These are phyloP conservation scores for Diaporthe australafricana DNA, from an alignment of 2,329 filamentous ascomycete species.

Conservation along the genomic window DNA sequence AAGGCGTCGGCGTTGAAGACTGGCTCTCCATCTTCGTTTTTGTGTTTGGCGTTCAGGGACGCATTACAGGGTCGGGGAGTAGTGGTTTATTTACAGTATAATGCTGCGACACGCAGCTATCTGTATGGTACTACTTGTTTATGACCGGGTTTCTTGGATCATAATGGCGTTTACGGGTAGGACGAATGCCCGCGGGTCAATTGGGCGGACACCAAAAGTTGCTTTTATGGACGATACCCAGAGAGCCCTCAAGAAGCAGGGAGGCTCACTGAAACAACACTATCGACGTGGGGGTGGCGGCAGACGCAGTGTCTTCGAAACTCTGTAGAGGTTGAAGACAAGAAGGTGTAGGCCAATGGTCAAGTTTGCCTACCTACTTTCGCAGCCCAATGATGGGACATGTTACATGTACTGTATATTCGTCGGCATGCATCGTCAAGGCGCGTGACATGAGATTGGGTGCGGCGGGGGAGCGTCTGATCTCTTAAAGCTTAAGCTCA, in stretches of 20 bases:
- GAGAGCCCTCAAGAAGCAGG: constrained; percentile 36
- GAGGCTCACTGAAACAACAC: constrained; percentile 27
- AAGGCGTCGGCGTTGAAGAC: constrained; percentile 37
- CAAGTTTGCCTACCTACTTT: not conserved
- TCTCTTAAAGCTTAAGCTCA: not conserved
- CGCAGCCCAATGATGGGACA: not conserved
- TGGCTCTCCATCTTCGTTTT: constrained; percentile 35
- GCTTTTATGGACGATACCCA: constrained; percentile 47
- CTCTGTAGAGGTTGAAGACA: not conserved
- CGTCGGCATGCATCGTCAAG: not conserved
- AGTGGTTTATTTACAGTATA: not conserved
- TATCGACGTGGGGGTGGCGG: not conserved
- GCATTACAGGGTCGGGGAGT: constrained; percentile 5
- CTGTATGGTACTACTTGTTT: constrained; percentile 22
- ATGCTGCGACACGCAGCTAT: not conserved
- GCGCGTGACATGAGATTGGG: not conserved
- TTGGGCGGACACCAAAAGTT: constrained; percentile 31
- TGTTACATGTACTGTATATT: not conserved
- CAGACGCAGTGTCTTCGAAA: not conserved
- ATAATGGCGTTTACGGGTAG: constrained; percentile 37
- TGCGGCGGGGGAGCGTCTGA: not conserved
- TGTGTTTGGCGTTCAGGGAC: constrained; percentile 38
- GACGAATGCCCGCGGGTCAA: constrained; percentile 18
- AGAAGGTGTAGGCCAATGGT: not conserved
- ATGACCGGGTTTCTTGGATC: constrained; percentile 27